Conservation (phyloP, 768 basidiomycete genomes). For the Chalciporus piperatus region DNA sequence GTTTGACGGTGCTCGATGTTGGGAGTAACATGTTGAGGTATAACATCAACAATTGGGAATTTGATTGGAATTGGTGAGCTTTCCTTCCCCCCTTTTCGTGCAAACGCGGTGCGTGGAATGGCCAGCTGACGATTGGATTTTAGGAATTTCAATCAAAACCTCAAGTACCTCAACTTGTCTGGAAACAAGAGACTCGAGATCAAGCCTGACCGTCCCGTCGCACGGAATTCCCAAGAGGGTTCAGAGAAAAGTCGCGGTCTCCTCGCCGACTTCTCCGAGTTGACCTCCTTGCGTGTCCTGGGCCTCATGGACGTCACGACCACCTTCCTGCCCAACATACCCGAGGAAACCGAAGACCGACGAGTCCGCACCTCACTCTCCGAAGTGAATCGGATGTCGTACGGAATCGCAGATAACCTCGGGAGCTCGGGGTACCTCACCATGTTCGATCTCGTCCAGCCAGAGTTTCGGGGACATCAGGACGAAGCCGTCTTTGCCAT, state of each 20-base stretch:
- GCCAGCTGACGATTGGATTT: not conserved
- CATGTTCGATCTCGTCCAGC: slow-evolving; percentile 91
- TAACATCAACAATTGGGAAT: slow-evolving; percentile 97
- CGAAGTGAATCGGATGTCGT: slow-evolving; percentile 88
- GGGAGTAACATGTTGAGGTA: slow-evolving; percentile 94
- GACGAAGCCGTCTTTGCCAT: slow-evolving; percentile 93
- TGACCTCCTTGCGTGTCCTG: slow-evolving; percentile 81
- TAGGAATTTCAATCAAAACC: slow-evolving; percentile 95
- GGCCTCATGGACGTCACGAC: slow-evolving; percentile 97
- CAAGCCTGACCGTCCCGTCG: slow-evolving; percentile 59
- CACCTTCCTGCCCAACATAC: slow-evolving; percentile 60
- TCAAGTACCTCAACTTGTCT: slow-evolving; percentile 93
- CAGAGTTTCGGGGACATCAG: slow-evolving; percentile 71
- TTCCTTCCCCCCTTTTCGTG: slow-evolving; percentile 2
- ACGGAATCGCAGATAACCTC: slow-evolving; percentile 93
- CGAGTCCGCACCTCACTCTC: slow-evolving; percentile 90
- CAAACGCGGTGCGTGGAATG: not conserved
- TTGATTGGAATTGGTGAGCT: slow-evolving; percentile 97
- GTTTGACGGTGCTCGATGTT: slow-evolving; percentile 80
- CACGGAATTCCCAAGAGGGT: slow-evolving; percentile 28
- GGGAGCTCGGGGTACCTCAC: slow-evolving; percentile 75
- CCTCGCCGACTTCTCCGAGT: slow-evolving; percentile 82
- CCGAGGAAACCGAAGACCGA: slow-evolving; percentile 83
- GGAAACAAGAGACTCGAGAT: slow-evolving; percentile 97
- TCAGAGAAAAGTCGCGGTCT: slow-evolving; percentile 31